Conservation (phyloP, 257 asterid genomes). For the Eucommia ulmoides region DNA sequence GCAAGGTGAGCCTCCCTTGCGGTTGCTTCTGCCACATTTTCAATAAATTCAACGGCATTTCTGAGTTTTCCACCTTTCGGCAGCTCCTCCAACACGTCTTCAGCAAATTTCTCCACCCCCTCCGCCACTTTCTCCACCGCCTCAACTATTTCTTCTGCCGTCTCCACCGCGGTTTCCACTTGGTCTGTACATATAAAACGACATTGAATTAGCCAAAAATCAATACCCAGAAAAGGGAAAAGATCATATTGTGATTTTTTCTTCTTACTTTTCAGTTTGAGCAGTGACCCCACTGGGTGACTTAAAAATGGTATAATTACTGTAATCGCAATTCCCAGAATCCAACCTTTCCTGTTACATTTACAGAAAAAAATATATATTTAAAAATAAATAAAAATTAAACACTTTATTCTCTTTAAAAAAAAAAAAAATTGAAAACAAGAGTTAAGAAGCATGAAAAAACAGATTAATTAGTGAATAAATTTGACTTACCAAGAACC, state of each 20-base stretch:
- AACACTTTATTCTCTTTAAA: no score
- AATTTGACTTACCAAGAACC: no score
- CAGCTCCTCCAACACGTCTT: constrained; percentile 26
- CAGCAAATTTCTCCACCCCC: constrained; percentile 43
- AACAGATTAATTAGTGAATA: no score
- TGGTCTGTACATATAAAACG: constrained; percentile 28
- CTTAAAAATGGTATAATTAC: constrained; percentile 20
- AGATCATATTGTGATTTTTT: not conserved
- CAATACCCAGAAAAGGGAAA: not conserved
- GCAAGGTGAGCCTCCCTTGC: constrained; percentile 35
- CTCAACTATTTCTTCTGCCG: constrained; percentile 43
- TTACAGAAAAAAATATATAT: no score
- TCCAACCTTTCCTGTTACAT: constrained; percentile 25
- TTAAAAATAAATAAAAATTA: no score
- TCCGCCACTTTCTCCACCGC: constrained; percentile 50
- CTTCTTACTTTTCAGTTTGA: constrained; percentile 28
- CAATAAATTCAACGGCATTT: constrained; percentile 27
- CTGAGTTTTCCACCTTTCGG: constrained; percentile 37
- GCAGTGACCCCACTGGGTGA: constrained; percentile 26
- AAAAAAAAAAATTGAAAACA: no score
- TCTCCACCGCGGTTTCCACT: constrained; percentile 42
- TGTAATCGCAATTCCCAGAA: constrained; percentile 21
- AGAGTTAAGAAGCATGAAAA: no score
- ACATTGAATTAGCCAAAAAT: no score
- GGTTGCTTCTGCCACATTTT: constrained; percentile 38